A percentile compares a stretch with the other conserved stretches of the same genome.
Conservation (phyloP, 2,329 filamentous ascomycete genomes). For the Cercospora canescens region DNA sequence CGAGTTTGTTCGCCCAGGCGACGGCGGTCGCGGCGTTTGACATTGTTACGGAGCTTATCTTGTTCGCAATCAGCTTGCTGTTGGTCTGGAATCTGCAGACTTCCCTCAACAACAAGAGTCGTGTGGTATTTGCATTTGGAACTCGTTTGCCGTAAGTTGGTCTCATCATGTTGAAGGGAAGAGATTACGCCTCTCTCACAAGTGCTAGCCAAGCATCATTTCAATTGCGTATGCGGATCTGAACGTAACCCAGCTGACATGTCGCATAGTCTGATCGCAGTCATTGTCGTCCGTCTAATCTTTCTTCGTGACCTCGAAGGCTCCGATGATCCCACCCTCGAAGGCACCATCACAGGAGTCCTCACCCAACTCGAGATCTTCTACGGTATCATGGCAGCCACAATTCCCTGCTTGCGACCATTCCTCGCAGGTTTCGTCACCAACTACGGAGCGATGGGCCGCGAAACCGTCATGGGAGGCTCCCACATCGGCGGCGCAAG, state of each 20-base stretch:
- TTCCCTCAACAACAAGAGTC: conserved; percentile 38
- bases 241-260: not conserved
- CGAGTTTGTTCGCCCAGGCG: conserved; percentile 36
- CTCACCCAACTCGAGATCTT: conserved; percentile 45
- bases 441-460: conserved; percentile 23
- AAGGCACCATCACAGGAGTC: conserved; percentile 38
- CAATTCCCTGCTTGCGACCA: conserved; percentile 46
- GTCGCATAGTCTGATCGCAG: conserved; percentile 40
- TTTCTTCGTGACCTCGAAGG: conserved; percentile 36
- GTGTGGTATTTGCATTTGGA: conserved; percentile 44
- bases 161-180: too few relatives aligned
- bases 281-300: conserved; percentile 41
- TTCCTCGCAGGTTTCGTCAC: conserved; percentile 34
- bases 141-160: conserved; percentile 42
- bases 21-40: conserved; percentile 42
- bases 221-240: not conserved
- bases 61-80: conserved; percentile 41
- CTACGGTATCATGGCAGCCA: conserved; percentile 45
- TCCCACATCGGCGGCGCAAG: conserved; percentile 13
- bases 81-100: conserved; percentile 44
- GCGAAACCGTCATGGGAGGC: conserved; percentile 14
- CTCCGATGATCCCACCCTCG: conserved; percentile 41
- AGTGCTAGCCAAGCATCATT: too few relatives aligned
- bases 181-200: too few relatives aligned
- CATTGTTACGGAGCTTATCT: conserved; percentile 40